phyloP scores from a whole-genome alignment of 208 protist genomes.

The Acanthamoeba sp. region DNA sequence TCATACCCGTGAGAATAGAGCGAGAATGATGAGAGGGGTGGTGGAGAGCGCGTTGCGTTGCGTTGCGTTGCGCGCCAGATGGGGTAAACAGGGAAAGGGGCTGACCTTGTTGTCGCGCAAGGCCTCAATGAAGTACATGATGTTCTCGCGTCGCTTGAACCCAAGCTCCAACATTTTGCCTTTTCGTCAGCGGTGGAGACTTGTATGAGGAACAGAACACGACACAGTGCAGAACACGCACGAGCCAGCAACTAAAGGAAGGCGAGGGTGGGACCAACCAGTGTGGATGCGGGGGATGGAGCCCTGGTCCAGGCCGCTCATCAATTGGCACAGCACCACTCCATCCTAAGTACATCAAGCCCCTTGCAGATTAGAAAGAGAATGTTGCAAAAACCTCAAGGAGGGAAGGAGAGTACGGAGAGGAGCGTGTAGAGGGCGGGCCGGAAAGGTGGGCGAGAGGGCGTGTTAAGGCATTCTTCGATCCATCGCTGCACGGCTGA shows the following conservation, averaged over 20 bases:
- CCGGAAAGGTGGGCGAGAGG: background rate
- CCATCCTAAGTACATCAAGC: constrained; percentile 59
- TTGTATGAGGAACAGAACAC: background rate
- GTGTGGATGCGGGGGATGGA: constrained; percentile 66
- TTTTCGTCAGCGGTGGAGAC: background rate
- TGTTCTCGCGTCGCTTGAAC: constrained; percentile 67
- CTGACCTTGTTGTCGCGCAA: constrained; percentile 50
- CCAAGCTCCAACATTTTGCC: constrained; percentile 14
- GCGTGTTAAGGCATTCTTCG: background rate
- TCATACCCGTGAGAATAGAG: too few relatives aligned
- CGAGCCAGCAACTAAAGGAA: background rate
- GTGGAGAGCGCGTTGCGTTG: too few relatives aligned
- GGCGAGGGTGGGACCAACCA: constrained; percentile 15
- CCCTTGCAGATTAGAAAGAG: background rate
- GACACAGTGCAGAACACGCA: background rate
- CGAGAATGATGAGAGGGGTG: too few relatives aligned
- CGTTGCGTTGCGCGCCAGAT: too few relatives aligned
- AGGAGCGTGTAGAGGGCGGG: background rate
- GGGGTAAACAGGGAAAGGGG: too few relatives aligned
- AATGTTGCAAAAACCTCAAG: background rate
- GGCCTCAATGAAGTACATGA: constrained; percentile 62
- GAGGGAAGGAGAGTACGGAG: background rate
- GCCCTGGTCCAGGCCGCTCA: background rate
- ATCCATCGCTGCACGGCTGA: constrained; percentile 50
- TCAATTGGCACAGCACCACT: constrained; percentile 46